phyloP scores from a whole-genome alignment of 78 protist species.

The Anaeramoeba flamelloides region DNA sequence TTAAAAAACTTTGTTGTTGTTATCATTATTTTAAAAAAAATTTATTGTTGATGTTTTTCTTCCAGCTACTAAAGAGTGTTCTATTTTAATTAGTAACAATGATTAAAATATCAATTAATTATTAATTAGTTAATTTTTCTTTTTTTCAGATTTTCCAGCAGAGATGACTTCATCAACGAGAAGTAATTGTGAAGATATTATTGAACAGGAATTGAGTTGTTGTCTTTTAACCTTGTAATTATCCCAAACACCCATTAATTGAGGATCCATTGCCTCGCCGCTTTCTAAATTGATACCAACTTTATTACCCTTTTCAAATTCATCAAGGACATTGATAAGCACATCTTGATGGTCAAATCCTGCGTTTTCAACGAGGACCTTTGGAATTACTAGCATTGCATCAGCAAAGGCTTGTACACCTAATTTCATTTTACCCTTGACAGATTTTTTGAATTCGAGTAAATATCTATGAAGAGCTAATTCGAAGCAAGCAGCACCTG shows the following conservation, averaged over 20 bases:
- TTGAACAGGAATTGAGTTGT: conserved; percentile 49
- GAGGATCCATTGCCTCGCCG: conserved; percentile 77
- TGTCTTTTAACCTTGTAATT: conserved; percentile 84
- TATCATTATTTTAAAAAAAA: no score
- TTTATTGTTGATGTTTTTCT: no score
- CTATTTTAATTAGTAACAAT: no score
- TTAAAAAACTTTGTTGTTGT: no score
- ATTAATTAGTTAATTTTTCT: no score
- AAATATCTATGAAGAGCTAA: conserved; percentile 47
- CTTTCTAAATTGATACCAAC: conserved; percentile 77
- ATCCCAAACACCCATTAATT: conserved; percentile 80
- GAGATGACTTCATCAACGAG: conserved; percentile 94
- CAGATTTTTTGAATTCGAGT: no score
- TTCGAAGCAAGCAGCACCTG: conserved; percentile 96
- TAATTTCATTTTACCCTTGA: neutral
- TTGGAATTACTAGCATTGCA: conserved; percentile 83
- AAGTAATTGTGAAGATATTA: conserved; percentile 76
- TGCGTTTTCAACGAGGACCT: conserved; percentile 73
- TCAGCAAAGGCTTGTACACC: conserved; percentile 84
- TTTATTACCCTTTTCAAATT: conserved; percentile 29
- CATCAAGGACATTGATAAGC: conserved; percentile 50
- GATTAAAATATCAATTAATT: no score
- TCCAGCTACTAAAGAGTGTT: no score
- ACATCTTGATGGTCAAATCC: conserved; percentile 83
- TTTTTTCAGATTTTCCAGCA: conserved; percentile 65